Evolutionary conservation across 768 basidiomycete species (phyloP).

Genomic region (Tricholoma bakamatsutake): DNA sequence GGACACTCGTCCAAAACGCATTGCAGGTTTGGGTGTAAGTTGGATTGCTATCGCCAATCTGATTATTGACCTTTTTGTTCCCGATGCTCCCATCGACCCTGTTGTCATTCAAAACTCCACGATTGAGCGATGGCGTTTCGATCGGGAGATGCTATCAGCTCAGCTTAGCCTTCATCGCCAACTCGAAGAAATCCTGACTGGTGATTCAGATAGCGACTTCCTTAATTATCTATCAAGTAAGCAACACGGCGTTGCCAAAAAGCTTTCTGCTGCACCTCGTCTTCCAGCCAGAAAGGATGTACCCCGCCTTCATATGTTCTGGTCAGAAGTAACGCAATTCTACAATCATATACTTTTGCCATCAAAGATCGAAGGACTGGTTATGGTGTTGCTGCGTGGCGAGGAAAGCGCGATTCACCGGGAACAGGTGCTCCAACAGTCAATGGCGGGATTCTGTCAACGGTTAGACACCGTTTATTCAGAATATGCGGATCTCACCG

Average conservation of each 20-base stretch:
- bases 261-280: conserved; percentile 20
- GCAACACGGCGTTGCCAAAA: conserved; percentile 23
- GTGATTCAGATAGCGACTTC: conserved; percentile 47
- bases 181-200: conserved; percentile 51
- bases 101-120: conserved; percentile 53
- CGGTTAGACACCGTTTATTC: conserved; percentile 64
- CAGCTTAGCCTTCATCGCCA: conserved; percentile 50
- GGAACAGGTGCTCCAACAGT: conserved; percentile 73
- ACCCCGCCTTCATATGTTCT: conserved; percentile 54
- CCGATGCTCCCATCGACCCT: conserved; percentile 85
- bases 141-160: conserved; percentile 32
- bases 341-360: conserved; percentile 46
- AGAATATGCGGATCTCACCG: conserved; percentile 65
- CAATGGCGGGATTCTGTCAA: conserved; percentile 70
- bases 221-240: conserved; percentile 37
- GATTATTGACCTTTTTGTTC: conserved; percentile 70
- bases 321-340: conserved; percentile 78
- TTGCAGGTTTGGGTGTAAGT: conserved; percentile 23
- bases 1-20: conserved; percentile 3
- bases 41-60: conserved; percentile 61
- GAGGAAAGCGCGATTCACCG: conserved; percentile 38
- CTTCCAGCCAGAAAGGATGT: conserved; percentile 35
- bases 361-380: conserved; percentile 45
- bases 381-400: conserved; percentile 27
- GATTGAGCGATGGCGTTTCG: conserved; percentile 35